Conservation (phyloP, 164 flowering plant genomes). For the Liquidambar formosana region DNA sequence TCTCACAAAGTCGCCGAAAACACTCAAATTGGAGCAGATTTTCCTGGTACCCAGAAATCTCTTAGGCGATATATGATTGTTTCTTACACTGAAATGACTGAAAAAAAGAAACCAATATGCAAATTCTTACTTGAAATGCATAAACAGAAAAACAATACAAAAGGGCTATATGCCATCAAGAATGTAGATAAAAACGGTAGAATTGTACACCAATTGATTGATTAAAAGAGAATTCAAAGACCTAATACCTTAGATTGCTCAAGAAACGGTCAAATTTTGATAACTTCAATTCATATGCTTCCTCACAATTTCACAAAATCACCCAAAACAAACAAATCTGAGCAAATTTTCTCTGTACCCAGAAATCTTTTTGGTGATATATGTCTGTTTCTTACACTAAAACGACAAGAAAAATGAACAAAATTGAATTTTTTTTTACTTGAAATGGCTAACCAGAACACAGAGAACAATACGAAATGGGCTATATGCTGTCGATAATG, state of each 20-base stretch:
- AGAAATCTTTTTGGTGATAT: not conserved
- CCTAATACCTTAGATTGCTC: not conserved
- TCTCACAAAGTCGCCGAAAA: not conserved
- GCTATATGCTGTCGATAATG: not conserved
- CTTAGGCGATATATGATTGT: not conserved
- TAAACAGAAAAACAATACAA: not conserved
- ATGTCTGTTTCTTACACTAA: not conserved
- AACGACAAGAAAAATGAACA: not conserved
- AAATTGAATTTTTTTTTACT: too few species aligned
- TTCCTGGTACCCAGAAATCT: not conserved
- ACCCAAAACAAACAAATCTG: not conserved
- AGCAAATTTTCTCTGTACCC: not conserved
- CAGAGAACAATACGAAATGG: not conserved
- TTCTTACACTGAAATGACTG: not conserved
- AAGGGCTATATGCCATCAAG: not conserved
- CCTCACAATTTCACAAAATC: not conserved
- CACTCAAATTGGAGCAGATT: not conserved
- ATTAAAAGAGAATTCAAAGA: not conserved
- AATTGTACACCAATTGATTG: too few species aligned
- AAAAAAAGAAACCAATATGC: not conserved
- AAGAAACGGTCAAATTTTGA: not conserved
- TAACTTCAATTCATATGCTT: not conserved
- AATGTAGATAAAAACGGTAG: not conserved
- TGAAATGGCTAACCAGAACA: too few species aligned
- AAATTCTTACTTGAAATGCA: too few species aligned